Base-by-base conservation (phyloP, 2,329 filamentous ascomycete genomes). In the Neonectria magnoliae region DNA sequence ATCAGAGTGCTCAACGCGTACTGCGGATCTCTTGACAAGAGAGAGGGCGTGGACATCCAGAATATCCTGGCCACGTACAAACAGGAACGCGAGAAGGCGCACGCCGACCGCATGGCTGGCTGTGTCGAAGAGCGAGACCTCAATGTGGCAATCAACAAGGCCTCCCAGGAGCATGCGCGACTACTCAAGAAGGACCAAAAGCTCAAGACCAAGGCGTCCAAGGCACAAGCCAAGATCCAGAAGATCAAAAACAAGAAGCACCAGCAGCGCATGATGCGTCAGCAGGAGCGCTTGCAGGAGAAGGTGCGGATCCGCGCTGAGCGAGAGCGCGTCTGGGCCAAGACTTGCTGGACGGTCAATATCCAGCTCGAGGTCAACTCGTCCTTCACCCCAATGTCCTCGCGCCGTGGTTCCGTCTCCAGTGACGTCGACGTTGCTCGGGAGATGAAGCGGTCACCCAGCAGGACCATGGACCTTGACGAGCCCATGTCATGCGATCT, bases 371-470 rank as follows among this genome's bases (percentile, higher is more conserved):
- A 87, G 50, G 80, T 79, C 18, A 73, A 77, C 38, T 36, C 60
- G 7, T 76, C 58, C 25, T 76, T 79, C 50, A 84, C 83, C 0
- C 82, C 82, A 1, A 57, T 67, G 36, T 83, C 83, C 0, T 87
- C 85, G 11, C 82, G 85, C 9, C 82, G 84, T 22, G 80, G 74
- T 52, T 88, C 85, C 1, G 68, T 84, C 13, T 77, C 81, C 5
- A 89, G 89, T 42, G 85, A 89, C 53, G 80, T 85, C 33, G 82
- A 81, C 22, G 83, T 87, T 77, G 60, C 53, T 77, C 81, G 14
- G 5, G 36, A 38, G 14, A 14, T 38, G 14, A 38, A 65, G 70
- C 83, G 64, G 77, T 78, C 47, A 71, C 84, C 56, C 82, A 72
- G 56, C 36, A 68, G 69, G 42, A 71, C 59, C 2, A 54, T 63